Evolutionary conservation across 2,329 filamentous ascomycete genomes (phyloP), one percentile per base, ranked within the genome.

Genomic region (Verticillium klebahnii): DNA sequence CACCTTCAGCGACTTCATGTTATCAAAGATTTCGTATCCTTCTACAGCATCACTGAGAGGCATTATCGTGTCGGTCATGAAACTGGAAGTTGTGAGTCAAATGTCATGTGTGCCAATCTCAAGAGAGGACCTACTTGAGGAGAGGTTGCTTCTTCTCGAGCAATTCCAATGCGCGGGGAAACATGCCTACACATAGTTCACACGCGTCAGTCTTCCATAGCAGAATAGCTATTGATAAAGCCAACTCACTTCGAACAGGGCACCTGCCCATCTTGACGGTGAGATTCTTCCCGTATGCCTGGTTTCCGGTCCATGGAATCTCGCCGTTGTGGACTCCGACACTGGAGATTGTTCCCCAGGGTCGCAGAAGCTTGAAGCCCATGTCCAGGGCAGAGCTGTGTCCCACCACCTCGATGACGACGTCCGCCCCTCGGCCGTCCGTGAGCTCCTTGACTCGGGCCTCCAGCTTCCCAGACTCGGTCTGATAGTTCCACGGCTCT

Each of bases 361-460:
- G 89, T 60, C 90, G 82, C 61, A 93, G 73, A n/a, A 92, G 73
- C 34, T 92, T 89, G 73, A 88, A 93, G 0, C 85, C 89, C 39
- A 87, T 90, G 69, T 82, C 84, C 70, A 93, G 74, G 1, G 90
- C 90, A 40, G 87, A 83, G 61, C 85, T 87, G 63, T 89, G 76
- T 0, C 90, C 90, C 29, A 93, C 90, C 7, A 91, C 89, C 73
- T 93, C 90, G 67, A 97, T 87, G 2, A 95, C 87, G 19, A 92
- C 87, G 75, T 97, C 93, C 15, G 93, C 93, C 7, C 93, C 93
- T 40, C 93, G 82, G 8, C 92, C 92, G 15, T 89, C 82, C 0
- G 92, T 95, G 57, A 89, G 84, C 67, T 91, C 89, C 70, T 87
- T 87, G 60, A 97, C 87, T 60, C 89, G 84, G 67, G 83, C 81